Base-by-base conservation (phyloP, 2,329 filamentous ascomycete genomes). In the Fusarium sp. region DNA sequence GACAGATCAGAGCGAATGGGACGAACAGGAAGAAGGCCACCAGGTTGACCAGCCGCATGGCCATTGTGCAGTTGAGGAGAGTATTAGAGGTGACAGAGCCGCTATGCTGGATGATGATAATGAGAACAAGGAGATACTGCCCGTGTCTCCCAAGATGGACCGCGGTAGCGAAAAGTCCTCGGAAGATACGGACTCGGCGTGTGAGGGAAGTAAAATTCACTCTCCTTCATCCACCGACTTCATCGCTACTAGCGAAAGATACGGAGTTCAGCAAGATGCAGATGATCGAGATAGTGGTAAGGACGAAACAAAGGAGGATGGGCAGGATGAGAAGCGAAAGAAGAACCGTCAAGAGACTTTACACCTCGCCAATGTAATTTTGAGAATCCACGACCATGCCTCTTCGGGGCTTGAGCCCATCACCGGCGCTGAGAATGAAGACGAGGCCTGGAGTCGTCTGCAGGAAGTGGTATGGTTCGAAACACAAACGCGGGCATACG, bases 51-150 rank as follows among this genome's bases (percentile, higher is more conserved):
- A 53, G n/a, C 12, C 12, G 18, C 11, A 20, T 6, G 14, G 4
- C 6, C 11, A 53, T 27, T 14, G 4, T 15, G 18, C 11, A 29
- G 20, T 14, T 25, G 16, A 9, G 12, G 18, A 27, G 12, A 14
- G 9, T 18, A 6, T 5, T 24, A 10, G 8, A 14, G 20, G 25
- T 6, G 12, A 15, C 5, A 3, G 2, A 6, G 12, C 8, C n/a
- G 20, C 30, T 6, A n/a, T 9, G 15, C 20, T 27, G 10, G 10
- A 7, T 5, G 3, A 43, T 12, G 1, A 22, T 3, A 15, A 29
- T 4, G 14, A 29, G 3, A 8, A 32, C 3, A 22, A 1, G 2
- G 6, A 18, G n/a, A 18, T 6, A 46, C 3, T 0, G 7, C 1
- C 16, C 5, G 16, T 14, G 0, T 27, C 2, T 8, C 6, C 10